These are phyloP conservation scores for Dianthus caryophyllus DNA, from an alignment of 148 eudicot species.

Conservation along the genomic window DNA sequence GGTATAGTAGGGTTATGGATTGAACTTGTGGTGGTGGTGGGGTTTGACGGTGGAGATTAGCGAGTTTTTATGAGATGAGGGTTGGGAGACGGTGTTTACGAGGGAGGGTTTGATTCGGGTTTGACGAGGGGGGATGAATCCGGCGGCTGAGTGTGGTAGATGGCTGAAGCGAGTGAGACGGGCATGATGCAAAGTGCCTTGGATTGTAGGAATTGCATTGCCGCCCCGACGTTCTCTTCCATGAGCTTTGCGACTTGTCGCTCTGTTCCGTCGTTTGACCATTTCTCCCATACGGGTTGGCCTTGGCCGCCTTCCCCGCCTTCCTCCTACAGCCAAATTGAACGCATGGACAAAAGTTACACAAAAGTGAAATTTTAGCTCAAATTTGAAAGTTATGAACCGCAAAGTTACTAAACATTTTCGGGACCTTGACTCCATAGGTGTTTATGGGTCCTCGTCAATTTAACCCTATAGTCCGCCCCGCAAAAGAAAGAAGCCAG, in stretches of 20 bases:
- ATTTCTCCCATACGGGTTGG: slow-evolving; percentile 94
- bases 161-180: slow-evolving; percentile 86
- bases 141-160: slow-evolving; percentile 80
- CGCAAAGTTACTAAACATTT: background rate
- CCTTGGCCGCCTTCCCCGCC: slow-evolving; percentile 60
- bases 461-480: too few species aligned
- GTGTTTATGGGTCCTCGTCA: too few species aligned
- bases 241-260: slow-evolving; percentile 91
- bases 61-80: slow-evolving; percentile 21
- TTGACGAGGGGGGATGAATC: slow-evolving; percentile 55
- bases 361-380: slow-evolving; percentile 2
- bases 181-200: slow-evolving; percentile 99
- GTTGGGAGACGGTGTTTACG: slow-evolving; percentile 26
- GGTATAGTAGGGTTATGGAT: slow-evolving; percentile 33
- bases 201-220: slow-evolving; percentile 96
- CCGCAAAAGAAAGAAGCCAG: too few species aligned
- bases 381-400: background rate
- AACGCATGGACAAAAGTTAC: background rate
- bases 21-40: too few species aligned
- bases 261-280: slow-evolving; percentile 98
- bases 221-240: slow-evolving; percentile 97
- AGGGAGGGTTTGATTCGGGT: slow-evolving; percentile 65
- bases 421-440: background rate
- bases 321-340: slow-evolving; percentile 49
- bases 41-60: slow-evolving; percentile 24